Conservation (phyloP, 768 basidiomycete species). For the Erythrobasidium yunnanense region DNA sequence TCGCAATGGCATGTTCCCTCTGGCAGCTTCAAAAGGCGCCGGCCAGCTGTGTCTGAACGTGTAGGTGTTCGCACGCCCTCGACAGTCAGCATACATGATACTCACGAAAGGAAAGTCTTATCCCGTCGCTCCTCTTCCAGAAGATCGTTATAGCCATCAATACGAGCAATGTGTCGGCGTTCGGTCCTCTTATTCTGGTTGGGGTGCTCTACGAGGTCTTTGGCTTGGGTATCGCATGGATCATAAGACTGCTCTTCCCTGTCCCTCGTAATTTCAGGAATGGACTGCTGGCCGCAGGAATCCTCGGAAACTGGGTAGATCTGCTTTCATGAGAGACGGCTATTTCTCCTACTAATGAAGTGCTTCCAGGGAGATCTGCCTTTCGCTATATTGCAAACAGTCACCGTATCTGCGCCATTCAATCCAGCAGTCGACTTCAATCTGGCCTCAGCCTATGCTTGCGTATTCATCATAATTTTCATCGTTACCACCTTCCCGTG, state of each 20-base stretch:
- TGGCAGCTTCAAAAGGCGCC: neutral
- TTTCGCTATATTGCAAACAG: constrained; percentile 1
- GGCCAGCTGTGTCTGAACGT: constrained; percentile 9
- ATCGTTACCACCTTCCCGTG: neutral
- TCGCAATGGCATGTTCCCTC: neutral
- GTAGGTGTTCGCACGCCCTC: neutral
- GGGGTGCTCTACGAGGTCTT: constrained; percentile 1
- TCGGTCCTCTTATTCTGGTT: neutral
- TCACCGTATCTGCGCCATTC: neutral
- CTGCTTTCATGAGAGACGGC: neutral
- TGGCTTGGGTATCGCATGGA: neutral
- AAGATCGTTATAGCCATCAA: neutral
- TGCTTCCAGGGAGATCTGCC: constrained; percentile 1
- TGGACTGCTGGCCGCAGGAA: neutral
- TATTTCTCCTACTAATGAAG: neutral
- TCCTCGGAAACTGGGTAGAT: constrained; percentile 4
- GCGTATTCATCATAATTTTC: neutral
- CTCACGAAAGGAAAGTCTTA: neutral
- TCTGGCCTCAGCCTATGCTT: neutral
- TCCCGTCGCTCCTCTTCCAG: neutral
- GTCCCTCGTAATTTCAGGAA: neutral
- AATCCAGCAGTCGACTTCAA: neutral
- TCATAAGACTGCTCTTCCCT: neutral
- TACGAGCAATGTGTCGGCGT: neutral
- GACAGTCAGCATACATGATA: too few species aligned